Conservation (phyloP, 768 basidiomycete genomes). For the Suillus occidentalis region DNA sequence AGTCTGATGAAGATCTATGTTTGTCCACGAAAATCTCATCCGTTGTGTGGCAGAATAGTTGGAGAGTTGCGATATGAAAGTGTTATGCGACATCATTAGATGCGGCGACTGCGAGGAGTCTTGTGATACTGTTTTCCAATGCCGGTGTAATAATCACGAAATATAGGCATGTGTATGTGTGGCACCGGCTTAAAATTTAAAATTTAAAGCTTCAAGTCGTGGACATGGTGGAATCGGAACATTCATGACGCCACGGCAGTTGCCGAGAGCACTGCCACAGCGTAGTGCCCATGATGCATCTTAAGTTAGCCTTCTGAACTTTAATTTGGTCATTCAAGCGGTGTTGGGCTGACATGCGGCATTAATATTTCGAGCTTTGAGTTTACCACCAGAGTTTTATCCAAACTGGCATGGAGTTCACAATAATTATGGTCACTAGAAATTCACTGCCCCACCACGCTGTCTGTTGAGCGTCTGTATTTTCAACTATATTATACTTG, state of each 20-base stretch:
- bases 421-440: not conserved
- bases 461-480: not conserved
- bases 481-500: not conserved
- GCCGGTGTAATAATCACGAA: not conserved
- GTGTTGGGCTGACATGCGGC: too few relatives aligned
- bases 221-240: too few relatives aligned
- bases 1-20: not conserved
- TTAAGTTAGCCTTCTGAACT: too few relatives aligned
- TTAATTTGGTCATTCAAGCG: too few relatives aligned
- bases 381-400: not conserved
- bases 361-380: not conserved
- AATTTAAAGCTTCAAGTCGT: too few relatives aligned
- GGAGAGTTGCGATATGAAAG: not conserved
- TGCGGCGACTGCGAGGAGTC: not conserved
- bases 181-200: too few relatives aligned
- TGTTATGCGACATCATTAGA: not conserved
- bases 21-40: not conserved
- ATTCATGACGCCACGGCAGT: too few relatives aligned
- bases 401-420: not conserved
- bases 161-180: not conserved
- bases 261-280: too few relatives aligned
- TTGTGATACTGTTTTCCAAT: not conserved
- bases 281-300: too few relatives aligned
- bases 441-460: not conserved
- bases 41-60: not conserved